These are phyloP conservation scores for Coniochaeta prunicola DNA, from an alignment of 2,329 filamentous ascomycete species.

Conservation along the genomic window DNA sequence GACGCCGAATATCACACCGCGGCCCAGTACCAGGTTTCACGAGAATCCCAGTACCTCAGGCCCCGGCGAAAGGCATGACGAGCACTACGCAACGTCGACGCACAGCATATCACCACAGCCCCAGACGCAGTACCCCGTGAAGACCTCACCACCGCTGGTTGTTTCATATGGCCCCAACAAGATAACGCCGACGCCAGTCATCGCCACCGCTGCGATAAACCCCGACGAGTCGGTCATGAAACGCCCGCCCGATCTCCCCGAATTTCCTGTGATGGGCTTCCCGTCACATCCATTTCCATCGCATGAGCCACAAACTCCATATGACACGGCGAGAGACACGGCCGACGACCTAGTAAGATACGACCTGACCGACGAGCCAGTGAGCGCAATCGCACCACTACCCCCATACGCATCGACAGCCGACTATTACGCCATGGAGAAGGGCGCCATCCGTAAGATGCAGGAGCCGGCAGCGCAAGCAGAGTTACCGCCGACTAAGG, in stretches of 20 bases:
- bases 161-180: not conserved
- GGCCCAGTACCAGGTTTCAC: conserved; percentile 3
- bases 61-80: conserved; percentile 13
- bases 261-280: not conserved
- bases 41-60: conserved; percentile 9
- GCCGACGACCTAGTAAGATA: not conserved
- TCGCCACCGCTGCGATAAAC: not conserved
- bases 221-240: not conserved
- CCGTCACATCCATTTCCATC: not conserved
- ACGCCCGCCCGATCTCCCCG: not conserved
- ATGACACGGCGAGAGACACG: not conserved
- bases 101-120: conserved; percentile 5
- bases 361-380: not conserved
- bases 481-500: conserved; percentile 19
- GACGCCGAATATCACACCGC: conserved; percentile 10
- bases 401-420: conserved; percentile 17
- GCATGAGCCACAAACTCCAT: not conserved
- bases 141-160: not conserved
- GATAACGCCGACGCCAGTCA: not conserved
- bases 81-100: conserved; percentile 3
- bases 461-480: conserved; percentile 15
- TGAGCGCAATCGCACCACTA: conserved; percentile 6
- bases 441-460: conserved; percentile 17
- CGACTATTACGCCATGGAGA: conserved; percentile 17
- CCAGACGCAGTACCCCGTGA: not conserved